phyloP scores from a whole-genome alignment of 148 eudicot species.

The Vaccinium darrowii region DNA sequence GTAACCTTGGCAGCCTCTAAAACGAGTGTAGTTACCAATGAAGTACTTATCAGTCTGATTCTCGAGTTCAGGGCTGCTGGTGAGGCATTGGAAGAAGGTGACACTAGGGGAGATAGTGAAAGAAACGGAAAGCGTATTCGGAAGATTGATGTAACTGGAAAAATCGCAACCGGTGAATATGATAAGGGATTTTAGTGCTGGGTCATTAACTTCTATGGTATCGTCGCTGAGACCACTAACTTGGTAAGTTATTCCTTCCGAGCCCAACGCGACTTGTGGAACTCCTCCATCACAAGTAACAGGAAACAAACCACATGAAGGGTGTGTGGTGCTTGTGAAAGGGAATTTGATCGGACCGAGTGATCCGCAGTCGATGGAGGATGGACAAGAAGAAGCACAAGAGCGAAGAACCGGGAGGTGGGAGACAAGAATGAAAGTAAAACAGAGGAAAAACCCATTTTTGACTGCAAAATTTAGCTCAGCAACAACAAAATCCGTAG shows the following conservation, averaged over 20 bases:
- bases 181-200: not conserved
- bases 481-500: too few relatives aligned
- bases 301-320: constrained; percentile 28
- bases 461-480: too few relatives aligned
- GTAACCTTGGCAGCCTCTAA: too few relatives aligned
- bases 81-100: too few relatives aligned
- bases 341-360: constrained; percentile 27
- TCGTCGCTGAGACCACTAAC: not conserved
- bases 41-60: too few relatives aligned
- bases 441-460: not conserved
- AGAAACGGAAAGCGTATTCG: too few relatives aligned
- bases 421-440: not conserved
- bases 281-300: constrained; percentile 23
- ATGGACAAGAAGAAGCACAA: constrained; percentile 21
- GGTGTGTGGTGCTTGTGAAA: constrained; percentile 28
- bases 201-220: not conserved
- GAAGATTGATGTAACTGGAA: too few relatives aligned
- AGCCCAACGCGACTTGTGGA: constrained; percentile 20
- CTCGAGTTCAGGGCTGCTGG: too few relatives aligned
- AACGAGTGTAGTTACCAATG: too few relatives aligned
- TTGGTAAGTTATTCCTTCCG: not conserved
- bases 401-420: constrained; percentile 11
- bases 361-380: constrained; percentile 27
- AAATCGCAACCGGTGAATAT: too few relatives aligned
- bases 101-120: too few relatives aligned